Conservation (phyloP, 225 moss, liverwort and hornwort species). For the Physcomitrium patens region DNA sequence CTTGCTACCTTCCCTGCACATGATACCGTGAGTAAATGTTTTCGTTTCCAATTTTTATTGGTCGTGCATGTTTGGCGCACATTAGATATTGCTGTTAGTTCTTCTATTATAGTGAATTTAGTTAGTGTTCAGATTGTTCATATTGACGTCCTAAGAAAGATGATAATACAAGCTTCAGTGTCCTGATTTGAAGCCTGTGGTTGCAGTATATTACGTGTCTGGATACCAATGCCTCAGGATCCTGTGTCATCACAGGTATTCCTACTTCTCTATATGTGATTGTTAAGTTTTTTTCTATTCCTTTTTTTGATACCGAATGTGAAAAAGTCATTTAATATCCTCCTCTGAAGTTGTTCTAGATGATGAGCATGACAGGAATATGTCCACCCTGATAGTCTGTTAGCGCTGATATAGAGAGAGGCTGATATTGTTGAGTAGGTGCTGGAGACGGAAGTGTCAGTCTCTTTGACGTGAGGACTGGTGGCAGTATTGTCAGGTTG, state of each 20-base stretch:
- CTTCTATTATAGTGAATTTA: background rate
- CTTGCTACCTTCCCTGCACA: conserved; percentile 74
- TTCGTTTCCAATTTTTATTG: background rate
- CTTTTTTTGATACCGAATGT: background rate
- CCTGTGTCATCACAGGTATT: conserved; percentile 73
- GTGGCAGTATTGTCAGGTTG: conserved; percentile 77
- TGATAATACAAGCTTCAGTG: background rate
- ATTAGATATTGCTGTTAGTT: background rate
- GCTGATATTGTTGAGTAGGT: conserved; percentile 47
- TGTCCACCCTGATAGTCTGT: background rate
- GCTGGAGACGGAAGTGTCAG: conserved; percentile 78
- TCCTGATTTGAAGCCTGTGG: conserved; percentile 13
- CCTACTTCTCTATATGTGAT: background rate
- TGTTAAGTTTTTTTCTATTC: conserved; percentile 5
- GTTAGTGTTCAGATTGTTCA: conserved; percentile 11
- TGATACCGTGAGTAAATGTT: conserved; percentile 55
- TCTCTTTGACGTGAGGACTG: conserved; percentile 72
- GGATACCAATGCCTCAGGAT: conserved; percentile 59
- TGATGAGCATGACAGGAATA: background rate
- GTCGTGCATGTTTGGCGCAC: background rate
- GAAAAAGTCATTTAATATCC: conserved; percentile 7
- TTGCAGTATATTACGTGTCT: conserved; percentile 80
- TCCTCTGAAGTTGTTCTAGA: conserved; percentile 1
- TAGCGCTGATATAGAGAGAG: background rate
- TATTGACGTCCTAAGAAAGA: background rate